A percentile compares a stretch with the other conserved stretches of the same genome.
Evolutionary conservation across 257 asterid species (phyloP).

Genomic region (Gentiana straminea): DNA sequence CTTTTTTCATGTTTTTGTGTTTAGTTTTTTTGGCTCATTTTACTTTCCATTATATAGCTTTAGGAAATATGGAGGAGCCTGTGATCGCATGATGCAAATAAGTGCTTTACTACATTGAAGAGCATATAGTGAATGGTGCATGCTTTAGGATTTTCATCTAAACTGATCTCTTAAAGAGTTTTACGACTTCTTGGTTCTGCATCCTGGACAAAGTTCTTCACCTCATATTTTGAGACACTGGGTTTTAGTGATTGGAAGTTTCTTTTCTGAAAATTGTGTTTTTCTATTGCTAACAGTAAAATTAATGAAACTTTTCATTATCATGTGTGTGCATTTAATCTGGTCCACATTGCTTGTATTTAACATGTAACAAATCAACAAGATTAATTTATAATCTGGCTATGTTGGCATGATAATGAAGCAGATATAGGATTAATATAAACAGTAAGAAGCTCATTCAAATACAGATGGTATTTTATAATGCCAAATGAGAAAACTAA

Average conservation of each 20-base stretch:
- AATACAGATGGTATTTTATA: not conserved
- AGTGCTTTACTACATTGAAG: not conserved
- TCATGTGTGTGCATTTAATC: not conserved
- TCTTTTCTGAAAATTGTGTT: not conserved
- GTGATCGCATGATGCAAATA: conserved; percentile 5
- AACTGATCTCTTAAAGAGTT: not conserved
- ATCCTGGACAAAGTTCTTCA: too few relatives aligned
- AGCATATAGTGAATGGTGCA: not conserved
- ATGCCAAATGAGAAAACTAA: conserved; percentile 8
- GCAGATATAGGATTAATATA: not conserved
- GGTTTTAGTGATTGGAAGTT: not conserved
- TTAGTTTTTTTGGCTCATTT: conserved; percentile 13
- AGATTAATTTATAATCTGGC: not conserved
- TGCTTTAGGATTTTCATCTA: not conserved
- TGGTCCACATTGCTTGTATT: not conserved
- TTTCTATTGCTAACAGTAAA: not conserved
- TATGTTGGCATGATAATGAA: not conserved
- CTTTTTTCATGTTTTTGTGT: conserved; percentile 16
- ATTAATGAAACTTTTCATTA: not conserved
- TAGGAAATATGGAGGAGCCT: not conserved
- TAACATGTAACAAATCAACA: not conserved
- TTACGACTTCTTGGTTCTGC: not conserved
- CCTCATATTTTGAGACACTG: not conserved
- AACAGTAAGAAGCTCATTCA: not conserved
- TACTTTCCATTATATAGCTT: conserved; percentile 4